Evolutionary conservation across 2,329 filamentous ascomycete genomes (phyloP).

Genomic region (Blastomyces parvus): DNA sequence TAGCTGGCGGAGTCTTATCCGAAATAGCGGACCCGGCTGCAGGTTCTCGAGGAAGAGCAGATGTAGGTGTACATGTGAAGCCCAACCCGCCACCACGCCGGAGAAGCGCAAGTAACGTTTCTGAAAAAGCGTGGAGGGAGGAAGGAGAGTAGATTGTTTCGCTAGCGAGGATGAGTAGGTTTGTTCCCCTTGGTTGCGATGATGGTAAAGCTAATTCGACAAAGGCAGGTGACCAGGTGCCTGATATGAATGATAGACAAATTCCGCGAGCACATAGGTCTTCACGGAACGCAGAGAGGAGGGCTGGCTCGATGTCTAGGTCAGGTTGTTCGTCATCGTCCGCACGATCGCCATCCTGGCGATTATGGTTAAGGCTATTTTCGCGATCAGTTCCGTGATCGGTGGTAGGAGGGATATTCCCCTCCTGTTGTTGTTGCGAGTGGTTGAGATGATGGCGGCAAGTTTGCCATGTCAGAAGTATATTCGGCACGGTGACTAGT

Average conservation of each 20-base stretch:
- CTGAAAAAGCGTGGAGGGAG: conserved; percentile 46
- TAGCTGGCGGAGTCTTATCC: background rate
- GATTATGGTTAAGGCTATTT: background rate
- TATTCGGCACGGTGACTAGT: conserved; percentile 53
- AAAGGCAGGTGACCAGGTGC: conserved; percentile 47
- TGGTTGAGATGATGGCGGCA: conserved; percentile 9
- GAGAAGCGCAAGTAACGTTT: conserved; percentile 44
- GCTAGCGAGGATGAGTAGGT: conserved; percentile 46
- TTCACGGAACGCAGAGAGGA: conserved; percentile 39
- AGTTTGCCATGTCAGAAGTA: conserved; percentile 47
- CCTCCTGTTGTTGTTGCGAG: background rate
- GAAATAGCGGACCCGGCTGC: background rate
- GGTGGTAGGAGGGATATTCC: background rate
- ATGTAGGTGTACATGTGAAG: background rate
- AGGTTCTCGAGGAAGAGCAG: background rate
- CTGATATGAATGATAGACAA: conserved; percentile 48
- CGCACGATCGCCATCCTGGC: conserved; percentile 12
- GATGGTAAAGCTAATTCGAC: conserved; percentile 33
- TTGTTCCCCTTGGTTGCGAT: conserved; percentile 23
- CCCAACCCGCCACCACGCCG: conserved; percentile 9
- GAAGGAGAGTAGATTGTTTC: conserved; percentile 56
- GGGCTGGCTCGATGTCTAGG: conserved; percentile 42
- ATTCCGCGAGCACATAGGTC: conserved; percentile 37
- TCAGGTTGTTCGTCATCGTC: conserved; percentile 24
- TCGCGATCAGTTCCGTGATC: background rate